Base-by-base conservation (phyloP, 805 yeast species). In the Metschnikowia lunata region DNA sequence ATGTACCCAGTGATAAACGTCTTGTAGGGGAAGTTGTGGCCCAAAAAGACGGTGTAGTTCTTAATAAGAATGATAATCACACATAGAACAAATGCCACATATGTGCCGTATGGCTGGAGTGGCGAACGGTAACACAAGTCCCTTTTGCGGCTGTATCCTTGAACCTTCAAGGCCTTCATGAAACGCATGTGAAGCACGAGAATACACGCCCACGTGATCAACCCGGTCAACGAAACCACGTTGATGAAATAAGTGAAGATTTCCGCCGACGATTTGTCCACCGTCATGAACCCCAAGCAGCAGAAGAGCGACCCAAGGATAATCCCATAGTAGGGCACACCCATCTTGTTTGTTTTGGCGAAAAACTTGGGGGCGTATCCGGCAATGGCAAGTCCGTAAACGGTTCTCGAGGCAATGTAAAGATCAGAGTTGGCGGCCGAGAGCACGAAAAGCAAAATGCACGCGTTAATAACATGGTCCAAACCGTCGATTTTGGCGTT, bases 1-100 rank as follows among this genome's bases (percentile, higher is more conserved):
- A 85, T 82, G 65, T 85, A 85, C 36, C 90, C 89, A 30, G 91
- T 83, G 57, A 85, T 82, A 59, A 86, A 86, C 14, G 71, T 49
- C 62, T 79, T 78, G 66, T 80, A 81, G 50, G 77, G 75, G 53
- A 53, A 51, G 44, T 47, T 52, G 43, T 58, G 65, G 40, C 79
- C 79, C 52, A 85, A 67, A 69, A 85, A 85, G 3, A 79, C 89
- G 1, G 88, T 80, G 61, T 83, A 84, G 55, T 55, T 55, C 65
- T 85, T 85, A 60, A 81, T 77, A 37, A 85, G 55, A 8, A 82
- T 72, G 47, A 85, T 70, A 41, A 84, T 43, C 41, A 66, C 45
- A 61, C 86, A 80, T 50, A 80, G 58, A 32, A 59, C 55, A 40
- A 85, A 62, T 1, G 88, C 79, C 53, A 80, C 48, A 56, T 72